Percentiles rank a stretch among this genome's conserved stretches.
These are phyloP conservation scores for Wickerhamiella hasegawae DNA, from an alignment of 805 yeast genomes.

Conservation along the genomic window DNA sequence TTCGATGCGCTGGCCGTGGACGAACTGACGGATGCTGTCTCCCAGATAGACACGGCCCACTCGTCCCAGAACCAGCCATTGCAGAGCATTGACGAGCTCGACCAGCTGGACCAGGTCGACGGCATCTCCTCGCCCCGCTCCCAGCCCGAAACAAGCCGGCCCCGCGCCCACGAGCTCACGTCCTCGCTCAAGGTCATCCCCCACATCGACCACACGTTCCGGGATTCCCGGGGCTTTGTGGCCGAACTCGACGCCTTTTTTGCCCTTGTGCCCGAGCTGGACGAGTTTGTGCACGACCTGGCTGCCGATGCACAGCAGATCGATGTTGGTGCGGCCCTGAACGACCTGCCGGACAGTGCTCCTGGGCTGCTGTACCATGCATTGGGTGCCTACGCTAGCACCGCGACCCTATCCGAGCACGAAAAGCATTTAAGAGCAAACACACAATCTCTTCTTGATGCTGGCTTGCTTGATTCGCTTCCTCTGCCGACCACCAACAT, in stretches of 20 bases:
- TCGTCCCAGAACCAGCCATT: background rate
- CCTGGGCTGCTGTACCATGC: background rate
- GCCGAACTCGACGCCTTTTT: conserved; percentile 10
- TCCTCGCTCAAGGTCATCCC: conserved; percentile 13
- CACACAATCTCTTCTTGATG: background rate
- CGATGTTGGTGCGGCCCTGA: background rate
- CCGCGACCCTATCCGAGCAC: background rate
- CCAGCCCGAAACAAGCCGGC: conserved; percentile 8
- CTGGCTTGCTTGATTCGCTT: background rate
- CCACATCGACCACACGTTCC: conserved; percentile 6
- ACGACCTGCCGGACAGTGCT: too few relatives aligned
- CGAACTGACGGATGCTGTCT: background rate
- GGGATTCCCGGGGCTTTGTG: conserved; percentile 9
- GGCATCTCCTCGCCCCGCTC: conserved; percentile 1
- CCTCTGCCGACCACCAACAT: conserved; percentile 1
- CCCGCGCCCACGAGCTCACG: conserved; percentile 15
- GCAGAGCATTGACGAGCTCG: background rate
- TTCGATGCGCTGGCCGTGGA: background rate
- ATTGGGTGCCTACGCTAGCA: background rate
- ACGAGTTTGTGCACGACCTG: background rate
- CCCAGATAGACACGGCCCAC: too few relatives aligned
- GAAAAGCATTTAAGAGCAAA: background rate
- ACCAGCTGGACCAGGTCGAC: background rate
- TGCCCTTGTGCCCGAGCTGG: background rate
- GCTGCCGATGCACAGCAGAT: background rate